Base-by-base conservation (phyloP, 345 rosid genomes). In the Geranium rotundifolium region DNA sequence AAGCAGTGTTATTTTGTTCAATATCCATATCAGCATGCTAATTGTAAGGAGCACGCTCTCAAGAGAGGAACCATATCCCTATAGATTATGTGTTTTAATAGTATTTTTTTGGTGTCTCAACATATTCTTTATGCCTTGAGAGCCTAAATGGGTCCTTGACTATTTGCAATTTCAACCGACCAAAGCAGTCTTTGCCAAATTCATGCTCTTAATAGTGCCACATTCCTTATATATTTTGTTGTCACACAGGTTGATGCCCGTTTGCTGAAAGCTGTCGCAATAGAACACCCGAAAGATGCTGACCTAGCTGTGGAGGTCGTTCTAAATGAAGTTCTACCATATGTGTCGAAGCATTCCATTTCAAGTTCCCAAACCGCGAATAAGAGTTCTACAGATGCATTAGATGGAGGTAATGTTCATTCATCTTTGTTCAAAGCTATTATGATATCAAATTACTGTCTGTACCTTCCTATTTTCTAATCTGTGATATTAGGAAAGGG, bases 251-350 rank as follows among this genome's bases (percentile, higher is more conserved):
- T 95, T 66, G 99, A 95, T 78, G 29, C 74, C 5, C 88, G 97
- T 54, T 29, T 88, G 56, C 63, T 95, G 63, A 90, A 77, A 81
- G 96, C 97, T 76, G 88, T 86, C 70, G 96, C 99, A 54, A 81
- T 86, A 69, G 95, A 90, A 70, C 83, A 95, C 68, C 62, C 83
- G 13, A 82, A 84, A 65, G 91, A 90, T 69, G 77, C 75, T 9
- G 76, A 88, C 71, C 67, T 75, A 1, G 99, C 97, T 46, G 99
- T 80, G 0, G 89, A 85, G 71, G 69, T 72, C 54, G 84, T 95
- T 75, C 76, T 95, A 8, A 70, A 85, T 0, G 96, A 90, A 71
- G 69, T 95, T 71, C 73, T 95, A 75, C 96, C 97, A 72, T 18
- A 1, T 58, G 55, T 85, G 74, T 62, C 70, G 17, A 70, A 69